Percentiles rank a stretch among this genome's conserved stretches.
Conservation (phyloP, 2,329 filamentous ascomycete species). For the Rutstroemia sp. region DNA sequence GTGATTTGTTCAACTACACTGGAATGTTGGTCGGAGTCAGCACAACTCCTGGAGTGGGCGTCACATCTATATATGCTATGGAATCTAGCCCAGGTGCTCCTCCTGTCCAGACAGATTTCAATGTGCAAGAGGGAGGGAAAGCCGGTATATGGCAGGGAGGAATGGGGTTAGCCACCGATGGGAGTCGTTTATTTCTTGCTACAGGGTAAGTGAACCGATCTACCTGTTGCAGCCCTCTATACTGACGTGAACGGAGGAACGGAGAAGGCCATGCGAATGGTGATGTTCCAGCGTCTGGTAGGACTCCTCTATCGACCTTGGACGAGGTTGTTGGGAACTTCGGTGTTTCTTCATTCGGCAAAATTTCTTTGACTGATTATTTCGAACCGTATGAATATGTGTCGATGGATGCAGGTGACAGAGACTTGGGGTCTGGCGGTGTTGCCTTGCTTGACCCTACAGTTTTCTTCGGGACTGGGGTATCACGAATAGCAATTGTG, state of each 20-base stretch:
- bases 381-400: slow-evolving; percentile 44
- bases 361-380: slow-evolving; percentile 38
- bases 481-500: background rate
- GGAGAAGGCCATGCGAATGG: slow-evolving; percentile 1
- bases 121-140: slow-evolving; percentile 33
- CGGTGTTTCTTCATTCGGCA: slow-evolving; percentile 38
- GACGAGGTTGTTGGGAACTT: slow-evolving; percentile 44
- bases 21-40: slow-evolving; percentile 29
- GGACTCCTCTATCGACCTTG: slow-evolving; percentile 37
- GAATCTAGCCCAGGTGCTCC: slow-evolving; percentile 35
- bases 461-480: background rate
- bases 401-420: slow-evolving; percentile 41
- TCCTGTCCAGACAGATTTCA: slow-evolving; percentile 26
- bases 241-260: background rate
- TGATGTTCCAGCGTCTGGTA: slow-evolving; percentile 24
- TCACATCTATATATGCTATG: slow-evolving; percentile 34
- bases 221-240: background rate
- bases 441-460: slow-evolving; percentile 33
- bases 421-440: slow-evolving; percentile 40
- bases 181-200: slow-evolving; percentile 27
- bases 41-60: slow-evolving; percentile 27
- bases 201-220: slow-evolving; percentile 20
- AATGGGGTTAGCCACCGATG: slow-evolving; percentile 30
- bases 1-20: slow-evolving; percentile 40
- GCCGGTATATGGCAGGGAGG: slow-evolving; percentile 33